These are phyloP conservation scores for Prillingera fragicola DNA, from an alignment of 1,284 basidiomycete genomes.

Conservation along the genomic window DNA sequence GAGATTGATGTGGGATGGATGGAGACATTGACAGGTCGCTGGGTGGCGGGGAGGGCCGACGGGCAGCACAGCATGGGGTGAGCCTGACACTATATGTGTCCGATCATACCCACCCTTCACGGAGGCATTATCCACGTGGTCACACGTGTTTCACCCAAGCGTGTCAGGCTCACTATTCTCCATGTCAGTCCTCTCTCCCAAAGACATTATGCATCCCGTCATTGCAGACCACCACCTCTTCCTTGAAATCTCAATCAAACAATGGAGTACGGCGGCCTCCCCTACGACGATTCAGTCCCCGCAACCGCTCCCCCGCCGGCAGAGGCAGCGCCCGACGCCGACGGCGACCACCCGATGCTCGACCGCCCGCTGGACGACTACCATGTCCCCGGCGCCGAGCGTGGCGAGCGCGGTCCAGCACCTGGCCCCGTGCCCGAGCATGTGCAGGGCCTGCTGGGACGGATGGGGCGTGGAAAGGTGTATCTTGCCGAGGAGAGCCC, in stretches of 20 bases:
- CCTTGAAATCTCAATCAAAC: too few species aligned
- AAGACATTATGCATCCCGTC: not conserved
- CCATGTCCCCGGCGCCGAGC: not conserved
- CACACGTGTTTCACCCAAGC: not conserved
- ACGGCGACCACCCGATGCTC: slow-evolving; percentile 22
- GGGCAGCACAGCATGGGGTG: not conserved
- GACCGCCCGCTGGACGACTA: slow-evolving; percentile 40
- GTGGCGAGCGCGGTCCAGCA: not conserved
- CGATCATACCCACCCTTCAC: too few species aligned
- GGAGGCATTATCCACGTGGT: too few species aligned
- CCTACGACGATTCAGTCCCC: slow-evolving; percentile 27
- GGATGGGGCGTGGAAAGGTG: slow-evolving; percentile 43
- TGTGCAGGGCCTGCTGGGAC: slow-evolving; percentile 35
- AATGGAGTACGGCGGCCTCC: slow-evolving; percentile 24
- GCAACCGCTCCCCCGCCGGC: not conserved
- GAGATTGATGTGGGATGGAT: not conserved
- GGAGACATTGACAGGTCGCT: not conserved
- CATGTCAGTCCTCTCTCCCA: not conserved
- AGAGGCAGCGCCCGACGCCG: not conserved
- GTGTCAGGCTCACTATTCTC: slow-evolving; percentile 2
- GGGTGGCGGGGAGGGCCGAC: not conserved
- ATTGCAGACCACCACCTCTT: too few species aligned
- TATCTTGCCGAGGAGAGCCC: slow-evolving; percentile 42
- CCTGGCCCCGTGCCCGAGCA: slow-evolving; percentile 28
- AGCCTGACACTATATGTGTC: too few species aligned